Evolutionary conservation across 305 asterid species (phyloP), one percentile per base, ranked within the genome.

Genomic region (Solanum aculeatissimum): DNA sequence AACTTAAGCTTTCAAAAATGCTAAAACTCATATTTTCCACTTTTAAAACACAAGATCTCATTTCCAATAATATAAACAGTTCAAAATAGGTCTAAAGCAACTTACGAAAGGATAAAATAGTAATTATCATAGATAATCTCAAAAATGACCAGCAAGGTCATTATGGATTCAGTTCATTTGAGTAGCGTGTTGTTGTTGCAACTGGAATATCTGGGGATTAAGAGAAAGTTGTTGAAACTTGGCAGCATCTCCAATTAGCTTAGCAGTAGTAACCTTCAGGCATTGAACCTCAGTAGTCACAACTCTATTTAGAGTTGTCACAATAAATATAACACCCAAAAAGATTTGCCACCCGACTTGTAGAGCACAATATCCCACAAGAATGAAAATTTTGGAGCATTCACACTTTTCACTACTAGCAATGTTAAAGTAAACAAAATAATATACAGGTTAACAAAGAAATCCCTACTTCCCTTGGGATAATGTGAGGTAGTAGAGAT

Each of bases 151-250:
- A n/a, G n/a, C n/a, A n/a, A n/a, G n/a, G n/a, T n/a, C n/a, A n/a
- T n/a, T n/a, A n/a, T n/a, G n/a, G n/a, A n/a, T n/a, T n/a, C n/a
- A n/a, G 83, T 66, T 90, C 92, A 75, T 90, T 93, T 63, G 90
- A 94, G 81, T 85, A 91, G 60, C 53, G 89, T 90, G 96, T 13
- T 66, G 74, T 32, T 45, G 74, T 25, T 66, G 74, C 74, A 32
- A 66, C 23, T 66, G 47, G 86, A 88, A 91, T 93, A 93, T 87
- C 83, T 93, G 98, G 83, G 93, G 86, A 84, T 86, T 94, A 85
- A 93, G 89, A 1, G 98, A 89, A 83, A 93, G 95, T 88, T 92
- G 98, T 87, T 93, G 93, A 84, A 91, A 93, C 87, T 93, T 96
- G 12, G 97, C 85, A 51, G 95, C 51, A 60, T 93, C 97, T 29